A percentile compares a stretch with the other conserved stretches of the same genome.
phyloP scores from a whole-genome alignment of 495 filamentous ascomycete species.

The Hyaloscypha variabilis region DNA sequence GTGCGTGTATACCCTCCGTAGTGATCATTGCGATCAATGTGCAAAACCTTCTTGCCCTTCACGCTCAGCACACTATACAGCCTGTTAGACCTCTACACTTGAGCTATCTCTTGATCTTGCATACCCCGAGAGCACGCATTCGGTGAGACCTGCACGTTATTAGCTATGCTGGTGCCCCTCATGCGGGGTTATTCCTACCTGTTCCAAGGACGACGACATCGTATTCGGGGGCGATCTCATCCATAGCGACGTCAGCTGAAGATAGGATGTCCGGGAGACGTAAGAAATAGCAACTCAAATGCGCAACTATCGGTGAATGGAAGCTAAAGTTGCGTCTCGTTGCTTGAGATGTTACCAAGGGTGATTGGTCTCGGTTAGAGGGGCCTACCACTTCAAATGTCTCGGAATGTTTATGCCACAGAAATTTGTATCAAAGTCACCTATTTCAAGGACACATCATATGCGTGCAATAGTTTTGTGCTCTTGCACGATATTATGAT shows the following conservation, averaged over 20 bases:
- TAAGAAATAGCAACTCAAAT: conserved; percentile 8
- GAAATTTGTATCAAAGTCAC: conserved; percentile 10
- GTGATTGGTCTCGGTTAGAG: conserved; percentile 31
- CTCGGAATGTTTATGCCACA: conserved; percentile 24
- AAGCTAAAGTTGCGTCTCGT: conserved; percentile 19
- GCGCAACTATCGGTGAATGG: conserved; percentile 29
- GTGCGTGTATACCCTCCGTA: conserved; percentile 83
- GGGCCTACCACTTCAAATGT: conserved; percentile 19
- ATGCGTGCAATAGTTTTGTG: background rate
- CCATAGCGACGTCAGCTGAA: conserved; percentile 56
- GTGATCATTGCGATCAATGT: conserved; percentile 98
- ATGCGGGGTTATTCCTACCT: conserved; percentile 59
- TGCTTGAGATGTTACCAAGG: conserved; percentile 17
- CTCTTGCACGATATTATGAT: background rate
- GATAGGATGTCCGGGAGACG: conserved; percentile 11
- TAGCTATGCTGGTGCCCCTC: conserved; percentile 28
- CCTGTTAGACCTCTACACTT: conserved; percentile 16
- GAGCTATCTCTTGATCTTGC: conserved; percentile 22
- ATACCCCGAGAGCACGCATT: conserved; percentile 98
- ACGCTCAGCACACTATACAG: conserved; percentile 84
- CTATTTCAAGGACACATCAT: background rate
- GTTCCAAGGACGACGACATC: conserved; percentile 98
- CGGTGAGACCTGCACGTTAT: conserved; percentile 74
- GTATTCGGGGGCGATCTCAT: conserved; percentile 96
- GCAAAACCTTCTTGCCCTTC: conserved; percentile 97